phyloP scores from a whole-genome alignment of 306 rosid species.

The Medicago lupulina region DNA sequence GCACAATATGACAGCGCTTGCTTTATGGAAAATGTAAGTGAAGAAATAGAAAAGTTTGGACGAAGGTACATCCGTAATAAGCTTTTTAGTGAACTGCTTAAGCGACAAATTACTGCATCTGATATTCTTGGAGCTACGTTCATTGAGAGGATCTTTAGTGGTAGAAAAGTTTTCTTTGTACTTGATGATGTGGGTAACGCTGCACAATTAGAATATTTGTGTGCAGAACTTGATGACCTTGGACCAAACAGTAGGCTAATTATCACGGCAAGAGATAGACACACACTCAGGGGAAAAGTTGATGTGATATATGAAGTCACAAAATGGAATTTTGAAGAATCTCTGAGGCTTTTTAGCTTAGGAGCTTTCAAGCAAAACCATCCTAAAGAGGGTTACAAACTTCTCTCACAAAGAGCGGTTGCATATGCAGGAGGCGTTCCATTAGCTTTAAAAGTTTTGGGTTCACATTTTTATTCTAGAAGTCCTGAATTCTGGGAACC shows the following conservation, averaged over 20 bases:
- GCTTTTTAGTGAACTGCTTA: constrained; percentile 10
- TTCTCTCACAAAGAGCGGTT: neutral
- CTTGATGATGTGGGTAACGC: constrained; percentile 15
- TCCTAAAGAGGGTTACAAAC: constrained; percentile 13
- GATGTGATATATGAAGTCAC: neutral
- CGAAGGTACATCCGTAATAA: neutral
- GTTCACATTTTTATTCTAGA: neutral
- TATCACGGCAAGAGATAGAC: constrained; percentile 27
- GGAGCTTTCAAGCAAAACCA: constrained; percentile 10
- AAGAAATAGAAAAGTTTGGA: constrained; percentile 8
- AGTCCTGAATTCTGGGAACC: neutral
- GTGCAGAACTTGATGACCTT: neutral
- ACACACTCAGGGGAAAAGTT: neutral
- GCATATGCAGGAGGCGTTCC: constrained; percentile 26
- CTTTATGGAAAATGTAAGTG: constrained; percentile 28
- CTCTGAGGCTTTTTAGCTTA: constrained; percentile 9
- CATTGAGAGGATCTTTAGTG: neutral
- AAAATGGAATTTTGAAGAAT: neutral
- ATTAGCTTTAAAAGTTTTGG: constrained; percentile 35
- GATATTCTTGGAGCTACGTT: neutral
- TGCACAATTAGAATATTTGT: neutral
- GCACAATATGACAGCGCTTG: constrained; percentile 29
- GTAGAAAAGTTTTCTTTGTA: constrained; percentile 21
- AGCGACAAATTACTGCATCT: neutral
- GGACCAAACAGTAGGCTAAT: constrained; percentile 10